Evolutionary conservation across 148 eudicot genomes (phyloP), one percentile per base, ranked within the genome.

Genomic region (Spergularia bocconei): DNA sequence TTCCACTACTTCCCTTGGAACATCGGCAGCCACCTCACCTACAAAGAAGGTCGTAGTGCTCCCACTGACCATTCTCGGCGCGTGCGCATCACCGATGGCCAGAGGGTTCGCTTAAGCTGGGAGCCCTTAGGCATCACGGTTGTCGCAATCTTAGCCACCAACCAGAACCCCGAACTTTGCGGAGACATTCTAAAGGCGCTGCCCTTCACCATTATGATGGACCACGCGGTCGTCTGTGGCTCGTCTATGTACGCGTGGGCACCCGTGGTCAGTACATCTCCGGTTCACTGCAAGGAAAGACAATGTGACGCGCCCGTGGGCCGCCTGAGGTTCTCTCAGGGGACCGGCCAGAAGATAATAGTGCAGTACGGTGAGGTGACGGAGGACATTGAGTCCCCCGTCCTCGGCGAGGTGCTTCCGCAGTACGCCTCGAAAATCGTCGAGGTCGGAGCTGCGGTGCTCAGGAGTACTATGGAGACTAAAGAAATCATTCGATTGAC

Each of bases 231-330:
- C 14, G 69, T 66, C 10, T 66, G 69, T 19, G 69, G 69, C 29
- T 29, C 69, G 52, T 66, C 69, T 0, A 66, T 66, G 69, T 66
- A 66, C 25, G 69, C 69, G 25, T 66, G 53, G 69, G 69, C 69
- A 1, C 69, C 69, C 23, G 69, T 66, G 0, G 69, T 66, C 25
- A 66, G 69, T 6, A 66, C 69, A 0, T 17, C 69, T 9, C 69
- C 53, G 6, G 69, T 66, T n/a, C 52, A 20, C 2, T 20, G n/a
- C 11, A 66, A 66, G 69, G 69, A 66, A 20, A 66, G 69, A 5
- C 69, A 66, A n/a, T 66, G 69, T 19, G 69, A 66, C 21, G 69
- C 69, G 14, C 69, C 69, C 8, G 53, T 66, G 0, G 69, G 69
- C 19, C 23, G 69, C 1, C 21, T 66, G 5, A 41, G 69, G 53